Evolutionary conservation across 1,284 basidiomycete genomes (phyloP).

Genomic region (Marasmius tenuissimus): DNA sequence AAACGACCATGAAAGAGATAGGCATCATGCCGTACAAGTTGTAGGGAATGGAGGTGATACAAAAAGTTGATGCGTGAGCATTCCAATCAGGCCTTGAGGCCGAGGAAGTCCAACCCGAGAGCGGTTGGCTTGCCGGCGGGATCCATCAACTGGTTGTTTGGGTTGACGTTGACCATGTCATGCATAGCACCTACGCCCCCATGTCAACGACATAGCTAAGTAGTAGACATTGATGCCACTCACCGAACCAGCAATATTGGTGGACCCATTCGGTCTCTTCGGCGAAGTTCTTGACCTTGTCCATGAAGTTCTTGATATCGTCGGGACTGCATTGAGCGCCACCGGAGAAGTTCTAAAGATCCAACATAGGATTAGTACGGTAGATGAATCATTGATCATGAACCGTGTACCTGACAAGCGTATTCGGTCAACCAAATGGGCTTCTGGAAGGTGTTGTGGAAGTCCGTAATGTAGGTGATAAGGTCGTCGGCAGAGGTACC

Average conservation of each 20-base stretch:
- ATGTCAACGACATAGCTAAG: background rate
- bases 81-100: background rate
- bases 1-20: too few relatives aligned
- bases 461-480: slow-evolving; percentile 48
- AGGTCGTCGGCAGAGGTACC: slow-evolving; percentile 50
- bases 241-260: slow-evolving; percentile 73
- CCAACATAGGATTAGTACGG: slow-evolving; percentile 2
- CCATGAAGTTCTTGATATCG: slow-evolving; percentile 61
- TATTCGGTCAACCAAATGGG: slow-evolving; percentile 71
- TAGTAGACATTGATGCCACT: slow-evolving; percentile 22
- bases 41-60: background rate
- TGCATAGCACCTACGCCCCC: slow-evolving; percentile 54
- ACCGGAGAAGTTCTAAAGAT: slow-evolving; percentile 59
- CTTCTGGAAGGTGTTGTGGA: slow-evolving; percentile 49
- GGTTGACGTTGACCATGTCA: slow-evolving; percentile 70
- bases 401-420: slow-evolving; percentile 56
- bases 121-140: slow-evolving; percentile 41
- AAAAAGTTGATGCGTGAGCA: slow-evolving; percentile 1
- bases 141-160: slow-evolving; percentile 55
- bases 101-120: slow-evolving; percentile 46
- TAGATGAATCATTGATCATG: background rate
- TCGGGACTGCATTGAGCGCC: slow-evolving; percentile 48
- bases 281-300: slow-evolving; percentile 52
- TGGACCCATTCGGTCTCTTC: slow-evolving; percentile 54
- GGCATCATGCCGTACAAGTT: background rate